phyloP scores from a whole-genome alignment of 768 basidiomycete species.

The Royoungia palumana region DNA sequence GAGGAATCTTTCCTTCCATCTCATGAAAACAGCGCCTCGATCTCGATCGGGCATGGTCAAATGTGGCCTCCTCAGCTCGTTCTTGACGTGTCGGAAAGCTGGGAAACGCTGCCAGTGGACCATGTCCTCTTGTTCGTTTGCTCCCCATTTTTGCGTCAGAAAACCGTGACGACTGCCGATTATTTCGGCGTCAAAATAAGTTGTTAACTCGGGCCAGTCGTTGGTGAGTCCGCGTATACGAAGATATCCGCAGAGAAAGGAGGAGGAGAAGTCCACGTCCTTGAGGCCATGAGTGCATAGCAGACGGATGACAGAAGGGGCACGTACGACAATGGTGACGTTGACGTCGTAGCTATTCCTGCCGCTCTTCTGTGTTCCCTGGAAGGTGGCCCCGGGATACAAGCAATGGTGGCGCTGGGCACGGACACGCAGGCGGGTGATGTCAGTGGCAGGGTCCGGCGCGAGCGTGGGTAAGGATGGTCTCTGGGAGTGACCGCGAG shows the following conservation, averaged over 20 bases:
- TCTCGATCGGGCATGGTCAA: constrained; percentile 76
- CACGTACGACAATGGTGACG: constrained; percentile 85
- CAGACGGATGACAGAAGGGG: constrained; percentile 2
- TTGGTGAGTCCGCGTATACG: constrained; percentile 90
- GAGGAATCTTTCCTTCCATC: constrained; percentile 95
- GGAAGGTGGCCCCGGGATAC: constrained; percentile 85
- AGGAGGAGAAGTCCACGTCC: constrained; percentile 88
- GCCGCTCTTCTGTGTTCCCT: constrained; percentile 92
- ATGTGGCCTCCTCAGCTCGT: constrained; percentile 74
- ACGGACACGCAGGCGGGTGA: constrained; percentile 72
- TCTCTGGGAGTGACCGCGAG: constrained; percentile 11
- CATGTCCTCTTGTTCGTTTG: constrained; percentile 87
- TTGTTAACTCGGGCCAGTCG: constrained; percentile 93
- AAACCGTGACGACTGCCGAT: constrained; percentile 91
- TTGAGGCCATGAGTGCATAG: constrained; percentile 28
- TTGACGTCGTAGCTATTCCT: constrained; percentile 93
- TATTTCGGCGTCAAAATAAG: constrained; percentile 95
- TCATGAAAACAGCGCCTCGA: constrained; percentile 85
- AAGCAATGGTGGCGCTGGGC: constrained; percentile 73
- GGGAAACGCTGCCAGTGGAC: constrained; percentile 95
- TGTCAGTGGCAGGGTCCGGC: constrained; percentile 63
- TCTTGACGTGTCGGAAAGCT: constrained; percentile 77
- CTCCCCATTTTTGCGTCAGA: constrained; percentile 86
- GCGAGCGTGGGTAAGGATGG: constrained; percentile 9
- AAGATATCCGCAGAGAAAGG: constrained; percentile 87